phyloP scores from a whole-genome alignment of 257 asterid species.

The Salvia hispanica region DNA sequence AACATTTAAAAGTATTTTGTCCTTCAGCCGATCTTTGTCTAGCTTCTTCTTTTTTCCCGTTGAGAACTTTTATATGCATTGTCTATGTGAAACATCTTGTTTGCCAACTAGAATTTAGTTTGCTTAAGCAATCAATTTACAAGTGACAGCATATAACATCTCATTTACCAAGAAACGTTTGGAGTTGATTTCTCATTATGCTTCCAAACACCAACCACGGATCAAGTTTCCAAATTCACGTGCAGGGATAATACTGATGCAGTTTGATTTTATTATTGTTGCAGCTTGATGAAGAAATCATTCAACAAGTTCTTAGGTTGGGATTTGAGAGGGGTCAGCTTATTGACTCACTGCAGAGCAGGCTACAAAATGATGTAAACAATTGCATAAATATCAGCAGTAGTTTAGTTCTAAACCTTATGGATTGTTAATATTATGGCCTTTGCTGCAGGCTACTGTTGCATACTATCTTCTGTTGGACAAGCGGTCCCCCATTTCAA shows the following conservation, averaged over 20 bases:
- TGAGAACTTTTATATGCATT: constrained; percentile 16
- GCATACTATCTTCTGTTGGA: constrained; percentile 84
- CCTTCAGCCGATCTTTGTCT: not conserved
- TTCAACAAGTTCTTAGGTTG: constrained; percentile 78
- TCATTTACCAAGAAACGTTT: constrained; percentile 4
- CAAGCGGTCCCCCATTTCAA: constrained; percentile 64
- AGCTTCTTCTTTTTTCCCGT: not conserved
- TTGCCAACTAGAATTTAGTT: not conserved
- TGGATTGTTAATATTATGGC: constrained; percentile 17
- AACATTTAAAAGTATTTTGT: not conserved
- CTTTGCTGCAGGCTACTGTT: constrained; percentile 76
- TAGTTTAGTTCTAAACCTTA: constrained; percentile 23
- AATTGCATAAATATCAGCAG: constrained; percentile 16
- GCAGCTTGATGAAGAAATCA: constrained; percentile 89
- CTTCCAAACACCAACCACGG: constrained; percentile 1
- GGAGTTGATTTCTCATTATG: constrained; percentile 14
- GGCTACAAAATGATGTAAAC: constrained; percentile 84
- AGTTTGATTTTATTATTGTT: constrained; percentile 36
- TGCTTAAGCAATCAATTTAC: constrained; percentile 5
- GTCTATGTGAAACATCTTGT: not conserved
- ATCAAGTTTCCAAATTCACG: not conserved
- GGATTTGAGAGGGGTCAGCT: constrained; percentile 72
- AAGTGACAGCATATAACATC: not conserved
- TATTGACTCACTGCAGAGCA: constrained; percentile 74
- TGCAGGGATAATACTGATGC: constrained; percentile 28